Base-by-base conservation (phyloP, 1,139 yeast genomes). In the Debaryomyces fabryi region DNA sequence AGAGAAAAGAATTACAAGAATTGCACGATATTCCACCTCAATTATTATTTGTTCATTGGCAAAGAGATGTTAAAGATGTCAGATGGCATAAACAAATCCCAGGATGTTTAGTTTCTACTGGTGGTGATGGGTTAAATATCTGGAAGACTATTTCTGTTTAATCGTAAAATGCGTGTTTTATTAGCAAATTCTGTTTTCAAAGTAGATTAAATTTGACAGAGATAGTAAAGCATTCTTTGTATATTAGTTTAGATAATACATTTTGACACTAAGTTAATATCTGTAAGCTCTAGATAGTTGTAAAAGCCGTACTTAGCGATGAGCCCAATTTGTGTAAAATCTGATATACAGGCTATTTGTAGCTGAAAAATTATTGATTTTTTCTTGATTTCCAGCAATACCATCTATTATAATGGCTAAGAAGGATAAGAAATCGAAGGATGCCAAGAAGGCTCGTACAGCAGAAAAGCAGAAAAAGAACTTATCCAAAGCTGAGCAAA, bases 21-120 rank as follows among this genome's bases (percentile, higher is more conserved):
- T 76, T 93, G 58, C 86, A 85, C 57, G 96, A 88, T 59, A 89
- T 93, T 56, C 99, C 99, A 32, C 95, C 98, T 23, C 99, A 93
- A 69, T 79, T 95, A 61, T 77, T 93, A 65, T 93, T 93, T 74
- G 96, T 93, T 44, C 99, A 93, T 67, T 93, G 98, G 98, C 99
- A 95, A 74, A 85, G 86, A 60, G 95, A 92, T 62, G 97, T 93
- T 47, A 93, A 93, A 74, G 99, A 93, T 67, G 97, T 92, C 39
- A 89, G 96, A 71, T 93, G 99, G 98, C 97, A 93, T 69, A 83
- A 76, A 63, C 99, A 95, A 72, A 89, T 95, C 53, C 99, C 99
- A 4, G 99, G 99, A 42, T 86, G 96, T 59, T 78, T 95, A 65
- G 90, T 91, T 13, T 86, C 96, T 58, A 93, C 99, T 3, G 98